Conservation (phyloP, 495 filamentous ascomycete species). For the Lepidopterella palustris region DNA sequence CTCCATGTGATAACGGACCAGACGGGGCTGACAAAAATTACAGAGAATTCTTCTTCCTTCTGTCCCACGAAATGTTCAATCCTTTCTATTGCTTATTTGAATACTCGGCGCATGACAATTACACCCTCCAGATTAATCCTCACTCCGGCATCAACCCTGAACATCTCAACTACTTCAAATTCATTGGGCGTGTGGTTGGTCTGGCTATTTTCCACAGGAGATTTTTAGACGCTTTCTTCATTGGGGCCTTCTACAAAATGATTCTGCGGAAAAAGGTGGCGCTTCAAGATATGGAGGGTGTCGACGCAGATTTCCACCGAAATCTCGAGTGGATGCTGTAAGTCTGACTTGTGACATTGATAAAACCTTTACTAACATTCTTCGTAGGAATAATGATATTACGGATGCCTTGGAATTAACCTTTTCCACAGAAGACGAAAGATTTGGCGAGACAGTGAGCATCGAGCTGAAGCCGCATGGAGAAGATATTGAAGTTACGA, state of each 20-base stretch:
- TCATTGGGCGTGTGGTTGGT: slow-evolving; percentile 96
- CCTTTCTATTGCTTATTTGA: slow-evolving; percentile 99
- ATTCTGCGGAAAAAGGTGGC: slow-evolving; percentile 88
- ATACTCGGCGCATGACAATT: slow-evolving; percentile 99
- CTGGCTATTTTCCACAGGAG: slow-evolving; percentile 97
- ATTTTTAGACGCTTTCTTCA: slow-evolving; percentile 99
- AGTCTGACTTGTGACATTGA: slow-evolving; percentile 23
- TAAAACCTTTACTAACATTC: slow-evolving; percentile 4
- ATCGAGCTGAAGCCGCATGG: slow-evolving; percentile 91
- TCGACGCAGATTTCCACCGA: slow-evolving; percentile 93
- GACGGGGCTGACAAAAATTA: slow-evolving; percentile 27
- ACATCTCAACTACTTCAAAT: slow-evolving; percentile 99
- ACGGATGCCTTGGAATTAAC: slow-evolving; percentile 85
- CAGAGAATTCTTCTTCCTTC: slow-evolving; percentile 98
- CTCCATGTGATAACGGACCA: background rate
- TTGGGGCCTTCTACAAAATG: slow-evolving; percentile 99
- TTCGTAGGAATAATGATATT: slow-evolving; percentile 79
- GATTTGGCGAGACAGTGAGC: slow-evolving; percentile 86
- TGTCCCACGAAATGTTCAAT: slow-evolving; percentile 99
- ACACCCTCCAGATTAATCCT: slow-evolving; percentile 99
- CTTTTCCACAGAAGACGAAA: slow-evolving; percentile 94
- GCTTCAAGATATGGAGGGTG: slow-evolving; percentile 96
- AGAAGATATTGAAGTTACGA: slow-evolving; percentile 87
- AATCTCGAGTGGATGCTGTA: slow-evolving; percentile 91
- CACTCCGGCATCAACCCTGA: slow-evolving; percentile 99